Conservation (phyloP, 208 protist species). For the Leishmania braziliensis region DNA sequence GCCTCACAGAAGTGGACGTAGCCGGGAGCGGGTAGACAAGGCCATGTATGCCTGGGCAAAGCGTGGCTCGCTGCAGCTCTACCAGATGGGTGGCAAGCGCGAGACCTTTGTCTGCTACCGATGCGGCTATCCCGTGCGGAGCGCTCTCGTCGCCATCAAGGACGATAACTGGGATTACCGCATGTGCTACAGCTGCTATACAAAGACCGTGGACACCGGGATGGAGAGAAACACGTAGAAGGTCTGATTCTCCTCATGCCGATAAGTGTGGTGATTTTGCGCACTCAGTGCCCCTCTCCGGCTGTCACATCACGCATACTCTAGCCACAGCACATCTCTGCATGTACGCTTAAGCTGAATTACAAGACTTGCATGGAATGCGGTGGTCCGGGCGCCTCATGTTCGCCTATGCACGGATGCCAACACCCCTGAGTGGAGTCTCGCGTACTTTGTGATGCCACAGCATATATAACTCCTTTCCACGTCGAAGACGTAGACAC, state of each 20-base stretch:
- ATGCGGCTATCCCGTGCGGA: constrained; percentile 82
- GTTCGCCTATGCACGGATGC: not conserved
- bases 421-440: not conserved
- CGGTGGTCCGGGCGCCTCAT: not conserved
- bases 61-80: constrained; percentile 70
- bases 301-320: not conserved
- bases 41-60: constrained; percentile 75
- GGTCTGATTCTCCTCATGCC: not conserved
- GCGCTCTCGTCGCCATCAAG: constrained; percentile 76
- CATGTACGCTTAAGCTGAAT: not conserved
- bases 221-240: constrained; percentile 73
- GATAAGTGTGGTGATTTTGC: no score
- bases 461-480: not conserved
- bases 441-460: not conserved
- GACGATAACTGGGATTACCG: constrained; percentile 89
- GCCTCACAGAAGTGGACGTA: not conserved
- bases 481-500: not conserved
- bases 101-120: constrained; percentile 86
- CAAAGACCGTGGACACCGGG: constrained; percentile 43
- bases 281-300: not conserved
- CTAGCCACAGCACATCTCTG: not conserved
- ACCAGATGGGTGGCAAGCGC: constrained; percentile 70
- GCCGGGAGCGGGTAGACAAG: constrained; percentile 49
- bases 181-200: constrained; percentile 92
- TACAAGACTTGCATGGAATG: not conserved